These are phyloP conservation scores for Colletotrichum tofieldiae DNA, from an alignment of 2,329 filamentous ascomycete species.

Conservation along the genomic window DNA sequence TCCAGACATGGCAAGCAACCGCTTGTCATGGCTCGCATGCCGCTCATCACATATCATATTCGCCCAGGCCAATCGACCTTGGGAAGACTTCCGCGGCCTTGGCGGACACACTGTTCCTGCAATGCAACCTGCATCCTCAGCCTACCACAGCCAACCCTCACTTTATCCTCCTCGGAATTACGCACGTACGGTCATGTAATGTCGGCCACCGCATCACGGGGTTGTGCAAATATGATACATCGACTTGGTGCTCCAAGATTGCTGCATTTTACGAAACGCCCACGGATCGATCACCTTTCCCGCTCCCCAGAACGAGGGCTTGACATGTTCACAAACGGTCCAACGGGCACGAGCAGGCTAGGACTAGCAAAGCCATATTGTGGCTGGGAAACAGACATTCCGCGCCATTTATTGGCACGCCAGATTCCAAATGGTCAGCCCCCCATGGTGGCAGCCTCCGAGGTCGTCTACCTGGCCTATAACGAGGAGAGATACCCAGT, in stretches of 20 bases:
- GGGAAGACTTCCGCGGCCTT: slow-evolving; percentile 39
- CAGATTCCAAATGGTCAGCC: slow-evolving; percentile 11
- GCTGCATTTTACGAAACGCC: slow-evolving; percentile 2
- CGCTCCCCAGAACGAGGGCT: background rate
- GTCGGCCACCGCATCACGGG: slow-evolving; percentile 13
- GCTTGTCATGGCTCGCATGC: slow-evolving; percentile 26
- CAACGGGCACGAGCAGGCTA: background rate
- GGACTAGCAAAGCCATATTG: background rate
- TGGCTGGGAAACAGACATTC: background rate
- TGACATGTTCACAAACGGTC: background rate
- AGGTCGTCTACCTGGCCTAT: background rate
- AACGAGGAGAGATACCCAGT: background rate
- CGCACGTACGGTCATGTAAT: slow-evolving; percentile 19
- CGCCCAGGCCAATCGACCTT: slow-evolving; percentile 8
- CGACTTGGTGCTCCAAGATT: slow-evolving; percentile 3
- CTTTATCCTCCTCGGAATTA: background rate
- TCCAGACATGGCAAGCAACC: slow-evolving; percentile 11
- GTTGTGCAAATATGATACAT: slow-evolving; percentile 12
- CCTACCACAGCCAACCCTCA: background rate
- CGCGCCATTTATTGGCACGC: background rate
- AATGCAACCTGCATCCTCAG: slow-evolving; percentile 12
- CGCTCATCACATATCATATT: slow-evolving; percentile 29
- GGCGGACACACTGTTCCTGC: slow-evolving; percentile 21
- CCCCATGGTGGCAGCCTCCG: background rate
- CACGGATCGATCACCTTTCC: background rate